Evolutionary conservation across 2,329 filamentous ascomycete genomes (phyloP).

Genomic region (Graphium sp.): DNA sequence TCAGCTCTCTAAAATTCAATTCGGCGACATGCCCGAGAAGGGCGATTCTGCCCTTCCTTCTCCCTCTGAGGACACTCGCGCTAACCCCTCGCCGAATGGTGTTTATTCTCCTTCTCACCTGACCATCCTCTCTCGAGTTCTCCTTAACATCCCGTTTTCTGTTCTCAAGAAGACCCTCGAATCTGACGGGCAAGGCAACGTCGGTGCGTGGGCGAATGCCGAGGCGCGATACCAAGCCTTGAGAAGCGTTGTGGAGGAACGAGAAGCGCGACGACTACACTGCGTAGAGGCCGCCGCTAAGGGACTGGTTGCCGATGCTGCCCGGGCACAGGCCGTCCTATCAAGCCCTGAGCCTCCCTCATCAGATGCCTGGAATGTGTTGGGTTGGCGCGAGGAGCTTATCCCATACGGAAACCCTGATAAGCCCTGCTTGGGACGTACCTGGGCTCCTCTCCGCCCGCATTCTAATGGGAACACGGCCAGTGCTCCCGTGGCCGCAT

Average conservation of each 20-base stretch:
- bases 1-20: conserved; percentile 43
- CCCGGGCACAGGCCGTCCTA: conserved; percentile 17
- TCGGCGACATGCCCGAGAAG: conserved; percentile 43
- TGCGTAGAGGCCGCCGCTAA: conserved; percentile 23
- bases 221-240: conserved; percentile 30
- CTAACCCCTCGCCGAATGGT: conserved; percentile 6
- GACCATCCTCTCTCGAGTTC: conserved; percentile 42
- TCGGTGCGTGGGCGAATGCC: conserved; percentile 29
- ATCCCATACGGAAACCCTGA: conserved; percentile 19
- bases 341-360: conserved; percentile 19
- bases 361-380: conserved; percentile 24
- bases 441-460: conserved; percentile 24
- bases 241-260: conserved; percentile 32
- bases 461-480: too few relatives aligned
- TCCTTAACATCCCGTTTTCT: conserved; percentile 54
- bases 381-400: conserved; percentile 32
- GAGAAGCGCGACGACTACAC: conserved; percentile 35
- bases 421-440: conserved; percentile 22
- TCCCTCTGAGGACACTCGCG: conserved; percentile 3
- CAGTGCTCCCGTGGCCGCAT: too few relatives aligned
- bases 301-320: conserved; percentile 16
- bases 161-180: conserved; percentile 50
- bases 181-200: conserved; percentile 31
- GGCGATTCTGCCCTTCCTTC: conserved; percentile 12
- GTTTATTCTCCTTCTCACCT: conserved; percentile 12